phyloP scores from a whole-genome alignment of 441 rosid species.

The Euphorbia celastroides region DNA sequence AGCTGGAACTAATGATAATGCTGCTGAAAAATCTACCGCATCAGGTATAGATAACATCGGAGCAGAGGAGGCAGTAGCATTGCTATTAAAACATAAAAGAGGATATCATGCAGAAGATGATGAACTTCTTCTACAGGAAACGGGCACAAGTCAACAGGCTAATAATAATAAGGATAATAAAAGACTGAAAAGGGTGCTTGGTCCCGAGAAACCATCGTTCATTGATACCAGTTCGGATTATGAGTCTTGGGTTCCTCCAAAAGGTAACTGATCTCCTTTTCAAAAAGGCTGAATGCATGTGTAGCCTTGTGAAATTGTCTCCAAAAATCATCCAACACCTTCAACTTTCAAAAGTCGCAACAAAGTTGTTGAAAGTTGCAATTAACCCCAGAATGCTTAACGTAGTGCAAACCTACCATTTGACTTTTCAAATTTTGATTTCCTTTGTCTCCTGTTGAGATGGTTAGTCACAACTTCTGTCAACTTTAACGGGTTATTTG shows the following conservation, averaged over 20 bases:
- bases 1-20: conserved; percentile 24
- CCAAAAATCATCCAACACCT: too few species aligned
- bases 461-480: too few species aligned
- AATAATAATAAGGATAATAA: conserved; percentile 44
- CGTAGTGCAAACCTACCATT: too few species aligned
- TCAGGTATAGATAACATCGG: conserved; percentile 39
- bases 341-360: too few species aligned
- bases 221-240: conserved; percentile 46
- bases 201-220: conserved; percentile 75
- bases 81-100: conserved; percentile 71
- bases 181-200: conserved; percentile 58
- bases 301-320: too few species aligned
- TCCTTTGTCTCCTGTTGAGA: too few species aligned
- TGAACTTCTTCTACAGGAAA: conserved; percentile 27
- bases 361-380: too few species aligned
- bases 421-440: too few species aligned
- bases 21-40: conserved; percentile 25
- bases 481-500: too few species aligned
- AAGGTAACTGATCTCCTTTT: conserved; percentile 43
- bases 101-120: conserved; percentile 54
- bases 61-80: conserved; percentile 85
- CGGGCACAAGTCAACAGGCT: conserved; percentile 20
- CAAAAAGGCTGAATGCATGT: too few species aligned
- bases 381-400: too few species aligned
- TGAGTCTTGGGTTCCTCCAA: conserved; percentile 91